Percentiles rank a stretch among this genome's conserved stretches.
These are phyloP conservation scores for Aspergillus avenaceus DNA, from an alignment of 495 filamentous ascomycete species.

Conservation along the genomic window DNA sequence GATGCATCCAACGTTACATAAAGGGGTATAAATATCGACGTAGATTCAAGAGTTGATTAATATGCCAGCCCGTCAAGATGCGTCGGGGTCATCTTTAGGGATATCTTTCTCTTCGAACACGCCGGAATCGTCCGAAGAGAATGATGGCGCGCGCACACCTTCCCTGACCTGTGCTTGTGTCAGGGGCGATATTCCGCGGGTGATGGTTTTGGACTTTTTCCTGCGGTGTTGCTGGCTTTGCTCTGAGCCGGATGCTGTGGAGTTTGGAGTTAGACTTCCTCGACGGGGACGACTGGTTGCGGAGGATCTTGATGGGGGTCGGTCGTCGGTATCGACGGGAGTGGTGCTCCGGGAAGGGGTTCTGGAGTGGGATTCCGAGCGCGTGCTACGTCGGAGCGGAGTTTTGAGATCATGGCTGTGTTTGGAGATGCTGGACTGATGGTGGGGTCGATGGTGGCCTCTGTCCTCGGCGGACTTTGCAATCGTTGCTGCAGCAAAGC, in stretches of 20 bases:
- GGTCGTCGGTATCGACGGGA: conserved; percentile 36
- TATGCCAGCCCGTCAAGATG: conserved; percentile 19
- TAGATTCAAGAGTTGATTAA: neutral
- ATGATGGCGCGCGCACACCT: conserved; percentile 32
- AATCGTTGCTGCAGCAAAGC: conserved; percentile 29
- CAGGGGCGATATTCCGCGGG: conserved; percentile 38
- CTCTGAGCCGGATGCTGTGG: conserved; percentile 21
- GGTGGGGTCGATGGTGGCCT: conserved; percentile 29
- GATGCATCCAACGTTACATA: neutral
- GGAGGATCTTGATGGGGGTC: conserved; percentile 37
- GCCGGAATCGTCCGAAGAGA: conserved; percentile 38
- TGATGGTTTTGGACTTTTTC: conserved; percentile 31
- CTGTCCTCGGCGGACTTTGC: conserved; percentile 21
- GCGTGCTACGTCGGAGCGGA: conserved; percentile 30
- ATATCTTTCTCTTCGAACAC: conserved; percentile 18
- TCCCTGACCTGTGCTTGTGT: conserved; percentile 43
- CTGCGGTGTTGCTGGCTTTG: conserved; percentile 30
- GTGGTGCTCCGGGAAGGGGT: conserved; percentile 49
- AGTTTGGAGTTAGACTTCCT: conserved; percentile 25
- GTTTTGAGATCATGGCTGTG: conserved; percentile 32
- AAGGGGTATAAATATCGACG: conserved; percentile 5
- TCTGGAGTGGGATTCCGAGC: conserved; percentile 45
- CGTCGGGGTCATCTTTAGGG: conserved; percentile 23
- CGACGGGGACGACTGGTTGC: conserved; percentile 32
- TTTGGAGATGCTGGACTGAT: conserved; percentile 30